phyloP scores from a whole-genome alignment of 495 filamentous ascomycete genomes.

The Trichoderma asperelloides region DNA sequence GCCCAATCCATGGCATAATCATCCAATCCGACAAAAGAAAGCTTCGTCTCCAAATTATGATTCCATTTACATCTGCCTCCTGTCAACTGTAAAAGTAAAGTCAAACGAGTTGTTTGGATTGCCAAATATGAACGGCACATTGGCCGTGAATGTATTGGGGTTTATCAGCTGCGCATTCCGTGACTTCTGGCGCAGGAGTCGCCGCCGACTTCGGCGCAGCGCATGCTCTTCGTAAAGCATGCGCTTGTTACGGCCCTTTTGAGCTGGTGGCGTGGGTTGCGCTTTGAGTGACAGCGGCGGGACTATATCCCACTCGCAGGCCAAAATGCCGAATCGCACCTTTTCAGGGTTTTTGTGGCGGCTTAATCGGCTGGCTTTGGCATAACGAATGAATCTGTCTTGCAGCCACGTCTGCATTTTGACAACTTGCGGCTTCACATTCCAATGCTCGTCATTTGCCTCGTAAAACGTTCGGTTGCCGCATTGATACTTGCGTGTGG shows the following conservation, averaged over 20 bases:
- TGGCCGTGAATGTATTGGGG: neutral
- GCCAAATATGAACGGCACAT: neutral
- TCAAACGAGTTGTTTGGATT: neutral
- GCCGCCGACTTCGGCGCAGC: neutral
- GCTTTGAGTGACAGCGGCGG: neutral
- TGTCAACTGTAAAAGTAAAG: neutral
- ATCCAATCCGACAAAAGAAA: neutral
- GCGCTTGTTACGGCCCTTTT: conserved; percentile 1
- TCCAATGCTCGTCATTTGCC: conserved; percentile 18
- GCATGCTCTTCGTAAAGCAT: conserved; percentile 1
- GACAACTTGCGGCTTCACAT: conserved; percentile 19
- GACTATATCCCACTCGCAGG: conserved; percentile 21
- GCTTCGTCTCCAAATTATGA: neutral
- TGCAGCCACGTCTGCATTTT: conserved; percentile 20
- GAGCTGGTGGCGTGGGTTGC: neutral
- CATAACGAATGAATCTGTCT: conserved; percentile 21
- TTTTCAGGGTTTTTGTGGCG: conserved; percentile 17
- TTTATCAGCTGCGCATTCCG: neutral
- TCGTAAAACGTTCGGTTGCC: conserved; percentile 23
- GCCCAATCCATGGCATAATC: neutral
- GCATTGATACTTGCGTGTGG: conserved; percentile 15
- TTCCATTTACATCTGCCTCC: neutral
- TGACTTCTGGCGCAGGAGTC: neutral
- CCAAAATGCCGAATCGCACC: conserved; percentile 23
- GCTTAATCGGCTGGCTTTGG: conserved; percentile 12